A percentile compares a stretch with the other conserved stretches of the same genome.
Evolutionary conservation across 306 rosid genomes (phyloP).

Genomic region (Medicago arabica): DNA sequence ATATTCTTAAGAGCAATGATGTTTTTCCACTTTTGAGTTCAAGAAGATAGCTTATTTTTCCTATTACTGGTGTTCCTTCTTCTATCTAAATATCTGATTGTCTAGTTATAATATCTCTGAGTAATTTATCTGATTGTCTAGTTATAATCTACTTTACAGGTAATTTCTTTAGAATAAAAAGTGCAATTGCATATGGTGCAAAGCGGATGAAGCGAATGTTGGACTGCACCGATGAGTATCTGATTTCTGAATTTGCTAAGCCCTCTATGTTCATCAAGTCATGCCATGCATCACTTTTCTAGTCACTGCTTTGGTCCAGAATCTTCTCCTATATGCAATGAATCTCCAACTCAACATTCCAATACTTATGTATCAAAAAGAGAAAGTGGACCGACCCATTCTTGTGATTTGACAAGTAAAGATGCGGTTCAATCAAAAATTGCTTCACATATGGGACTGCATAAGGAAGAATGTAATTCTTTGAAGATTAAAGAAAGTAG

Average conservation of each 20-base stretch:
- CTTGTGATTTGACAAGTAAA: no score
- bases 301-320: no score
- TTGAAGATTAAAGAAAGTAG: no score
- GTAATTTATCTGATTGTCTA: slow-evolving; percentile 27
- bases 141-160: slow-evolving; percentile 52
- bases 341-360: no score
- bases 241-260: slow-evolving; percentile 11
- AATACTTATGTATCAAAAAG: no score
- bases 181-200: slow-evolving; percentile 80
- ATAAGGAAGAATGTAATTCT: no score
- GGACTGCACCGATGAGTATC: slow-evolving; percentile 62
- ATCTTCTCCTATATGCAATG: no score
- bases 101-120: not conserved
- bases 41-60: slow-evolving; percentile 8
- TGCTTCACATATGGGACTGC: no score
- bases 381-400: no score
- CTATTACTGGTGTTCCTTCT: not conserved
- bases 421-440: no score
- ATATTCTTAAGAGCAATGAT: not conserved
- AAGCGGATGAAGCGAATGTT: slow-evolving; percentile 61
- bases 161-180: slow-evolving; percentile 74
- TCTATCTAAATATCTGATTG: not conserved
- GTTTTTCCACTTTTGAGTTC: not conserved
- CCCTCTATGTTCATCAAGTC: not conserved
- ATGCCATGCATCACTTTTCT: no score